Conservation (phyloP, 176 grass and related monocot genomes). For the Ananas comosus region DNA sequence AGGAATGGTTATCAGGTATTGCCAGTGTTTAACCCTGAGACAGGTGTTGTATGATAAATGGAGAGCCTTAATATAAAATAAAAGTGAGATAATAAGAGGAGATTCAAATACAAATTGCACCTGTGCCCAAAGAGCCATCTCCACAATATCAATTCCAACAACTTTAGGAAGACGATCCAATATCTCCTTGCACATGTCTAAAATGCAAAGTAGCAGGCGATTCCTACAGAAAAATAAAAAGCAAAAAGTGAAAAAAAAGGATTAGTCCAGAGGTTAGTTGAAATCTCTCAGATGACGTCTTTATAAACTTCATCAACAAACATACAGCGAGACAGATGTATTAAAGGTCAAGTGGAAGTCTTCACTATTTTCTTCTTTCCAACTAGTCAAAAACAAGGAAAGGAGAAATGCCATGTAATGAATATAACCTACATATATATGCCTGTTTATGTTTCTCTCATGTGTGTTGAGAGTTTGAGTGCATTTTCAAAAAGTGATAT, state of each 20-base stretch:
- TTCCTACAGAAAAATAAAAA: conserved; percentile 56
- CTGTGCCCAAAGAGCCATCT: conserved; percentile 99
- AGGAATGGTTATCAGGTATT: no score
- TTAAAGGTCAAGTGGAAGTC: not conserved
- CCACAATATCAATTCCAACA: conserved; percentile 91
- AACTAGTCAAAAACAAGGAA: not conserved
- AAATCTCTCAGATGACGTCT: not conserved
- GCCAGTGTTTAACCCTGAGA: no score
- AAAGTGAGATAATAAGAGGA: not conserved
- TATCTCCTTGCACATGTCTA: conserved; percentile 96
- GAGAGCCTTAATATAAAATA: not conserved
- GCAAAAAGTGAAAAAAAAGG: not conserved
- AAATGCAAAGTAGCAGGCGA: conserved; percentile 84
- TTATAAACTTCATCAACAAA: not conserved
- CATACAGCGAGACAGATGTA: not conserved
- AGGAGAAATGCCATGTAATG: not conserved
- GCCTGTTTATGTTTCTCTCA: not conserved
- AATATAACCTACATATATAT: not conserved
- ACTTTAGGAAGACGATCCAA: conserved; percentile 79
- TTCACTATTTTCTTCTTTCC: not conserved
- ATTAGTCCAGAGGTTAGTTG: not conserved
- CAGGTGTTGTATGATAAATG: no score
- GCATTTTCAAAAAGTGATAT: not conserved
- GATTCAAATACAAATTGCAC: conserved; percentile 22
- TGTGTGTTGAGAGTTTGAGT: not conserved